Evolutionary conservation across 1,284 basidiomycete species (phyloP).

Genomic region (Apiotrichum mycotoxinovorans): DNA sequence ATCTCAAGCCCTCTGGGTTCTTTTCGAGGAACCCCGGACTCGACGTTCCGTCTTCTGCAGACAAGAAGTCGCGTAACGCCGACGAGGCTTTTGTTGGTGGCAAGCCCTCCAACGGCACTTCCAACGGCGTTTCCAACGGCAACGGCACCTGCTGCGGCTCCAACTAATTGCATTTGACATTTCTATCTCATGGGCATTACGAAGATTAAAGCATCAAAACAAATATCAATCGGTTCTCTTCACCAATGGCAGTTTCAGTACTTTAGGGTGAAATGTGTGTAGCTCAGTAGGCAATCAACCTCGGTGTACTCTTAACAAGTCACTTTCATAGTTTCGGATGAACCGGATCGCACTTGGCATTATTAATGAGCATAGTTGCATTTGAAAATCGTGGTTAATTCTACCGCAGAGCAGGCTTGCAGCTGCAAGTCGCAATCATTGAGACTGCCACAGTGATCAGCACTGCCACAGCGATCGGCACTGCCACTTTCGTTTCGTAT

Average conservation of each 20-base stretch:
- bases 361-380: too few species aligned
- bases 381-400: too few species aligned
- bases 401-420: too few species aligned
- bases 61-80: constrained; percentile 36
- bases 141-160: constrained; percentile 5
- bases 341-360: too few species aligned
- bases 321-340: too few species aligned
- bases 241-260: neutral
- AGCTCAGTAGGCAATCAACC: neutral
- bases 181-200: neutral
- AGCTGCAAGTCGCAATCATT: too few species aligned
- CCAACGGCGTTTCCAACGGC: constrained; percentile 6
- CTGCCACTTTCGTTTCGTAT: too few species aligned
- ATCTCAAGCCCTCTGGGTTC: constrained; percentile 76
- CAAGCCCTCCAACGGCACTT: constrained; percentile 10
- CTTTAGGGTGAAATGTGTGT: too few species aligned
- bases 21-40: constrained; percentile 54
- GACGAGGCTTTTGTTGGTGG: constrained; percentile 31
- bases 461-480: too few species aligned
- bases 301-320: neutral
- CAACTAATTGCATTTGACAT: neutral
- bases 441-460: too few species aligned
- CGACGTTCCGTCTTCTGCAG: constrained; percentile 33
- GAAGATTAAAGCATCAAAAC: neutral
- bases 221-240: neutral